phyloP scores from a whole-genome alignment of 2,329 filamentous ascomycete genomes.

The Diaporthe citri region DNA sequence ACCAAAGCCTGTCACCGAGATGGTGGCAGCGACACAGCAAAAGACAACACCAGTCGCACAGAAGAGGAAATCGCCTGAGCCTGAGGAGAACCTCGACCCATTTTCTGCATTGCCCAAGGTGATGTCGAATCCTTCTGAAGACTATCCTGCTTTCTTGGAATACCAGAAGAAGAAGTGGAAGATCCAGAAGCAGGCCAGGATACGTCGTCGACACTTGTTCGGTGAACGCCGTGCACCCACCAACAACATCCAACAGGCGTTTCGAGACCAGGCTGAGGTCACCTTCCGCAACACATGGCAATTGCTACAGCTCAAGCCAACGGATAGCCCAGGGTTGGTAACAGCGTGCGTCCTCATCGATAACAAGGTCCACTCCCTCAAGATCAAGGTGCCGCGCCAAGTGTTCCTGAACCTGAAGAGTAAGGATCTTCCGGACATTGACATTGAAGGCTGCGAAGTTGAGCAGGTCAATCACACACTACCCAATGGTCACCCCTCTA shows the following conservation, averaged over 20 bases:
- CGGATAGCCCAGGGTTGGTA: constrained; percentile 87
- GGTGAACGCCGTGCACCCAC: constrained; percentile 82
- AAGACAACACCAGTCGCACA: constrained; percentile 63
- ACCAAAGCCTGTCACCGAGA: constrained; percentile 68
- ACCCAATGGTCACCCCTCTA: constrained; percentile 93
- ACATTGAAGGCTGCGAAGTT: constrained; percentile 85
- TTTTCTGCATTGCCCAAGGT: constrained; percentile 84
- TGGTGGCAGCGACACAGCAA: constrained; percentile 67
- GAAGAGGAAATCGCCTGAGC: constrained; percentile 82
- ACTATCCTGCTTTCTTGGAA: constrained; percentile 88
- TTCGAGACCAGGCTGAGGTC: constrained; percentile 91
- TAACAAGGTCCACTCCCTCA: constrained; percentile 88
- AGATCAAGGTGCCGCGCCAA: constrained; percentile 88
- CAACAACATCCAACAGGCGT: constrained; percentile 75
- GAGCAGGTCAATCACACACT: constrained; percentile 95
- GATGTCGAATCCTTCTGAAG: constrained; percentile 87
- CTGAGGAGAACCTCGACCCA: constrained; percentile 77
- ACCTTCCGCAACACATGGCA: constrained; percentile 97
- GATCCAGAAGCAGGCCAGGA: constrained; percentile 91
- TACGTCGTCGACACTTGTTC: constrained; percentile 89
- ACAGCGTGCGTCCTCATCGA: constrained; percentile 93
- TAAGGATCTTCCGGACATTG: constrained; percentile 88
- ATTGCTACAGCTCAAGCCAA: constrained; percentile 86
- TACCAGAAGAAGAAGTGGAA: constrained; percentile 99
- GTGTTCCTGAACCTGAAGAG: constrained; percentile 93